These are phyloP conservation scores for Eudorina sp. DNA, from an alignment of 139 green algal genomes.

Conservation along the genomic window DNA sequence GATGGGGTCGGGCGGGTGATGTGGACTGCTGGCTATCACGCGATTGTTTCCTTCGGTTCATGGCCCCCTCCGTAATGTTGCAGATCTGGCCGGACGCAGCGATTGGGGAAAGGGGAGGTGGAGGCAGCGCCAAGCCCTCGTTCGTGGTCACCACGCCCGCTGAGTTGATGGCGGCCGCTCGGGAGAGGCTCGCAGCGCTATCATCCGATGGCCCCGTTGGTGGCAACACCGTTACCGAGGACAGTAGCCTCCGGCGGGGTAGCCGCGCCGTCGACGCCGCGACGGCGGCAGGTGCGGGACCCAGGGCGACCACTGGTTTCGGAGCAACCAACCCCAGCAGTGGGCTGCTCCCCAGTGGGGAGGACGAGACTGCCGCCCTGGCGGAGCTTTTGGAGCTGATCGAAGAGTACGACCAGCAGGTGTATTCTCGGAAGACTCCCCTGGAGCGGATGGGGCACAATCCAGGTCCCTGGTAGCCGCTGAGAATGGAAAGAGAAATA, in stretches of 20 bases:
- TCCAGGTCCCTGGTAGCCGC: not conserved
- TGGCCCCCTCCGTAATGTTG: not conserved
- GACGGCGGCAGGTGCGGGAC: not conserved
- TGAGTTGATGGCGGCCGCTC: not conserved
- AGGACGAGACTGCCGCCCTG: conserved; percentile 32
- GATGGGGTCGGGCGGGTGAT: too few relatives aligned
- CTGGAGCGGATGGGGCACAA: conserved; percentile 47
- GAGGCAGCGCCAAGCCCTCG: not conserved
- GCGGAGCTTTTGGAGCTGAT: conserved; percentile 33
- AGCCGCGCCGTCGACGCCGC: not conserved
- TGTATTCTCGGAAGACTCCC: conserved; percentile 29
- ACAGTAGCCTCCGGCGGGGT: too few relatives aligned
- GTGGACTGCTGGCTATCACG: too few relatives aligned
- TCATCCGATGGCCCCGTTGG: not conserved
- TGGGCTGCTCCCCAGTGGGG: conserved; percentile 28
- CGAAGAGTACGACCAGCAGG: conserved; percentile 42
- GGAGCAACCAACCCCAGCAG: not conserved
- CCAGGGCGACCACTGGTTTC: not conserved
- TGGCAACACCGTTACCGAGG: too few relatives aligned
- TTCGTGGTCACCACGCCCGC: not conserved
- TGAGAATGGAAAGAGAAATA: too few relatives aligned
- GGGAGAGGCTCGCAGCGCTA: not conserved
- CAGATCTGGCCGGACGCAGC: not conserved
- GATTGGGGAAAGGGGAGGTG: not conserved
- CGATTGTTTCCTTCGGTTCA: too few relatives aligned